phyloP scores from a whole-genome alignment of 306 rosid genomes.

The Pachyrhizus erosus region DNA sequence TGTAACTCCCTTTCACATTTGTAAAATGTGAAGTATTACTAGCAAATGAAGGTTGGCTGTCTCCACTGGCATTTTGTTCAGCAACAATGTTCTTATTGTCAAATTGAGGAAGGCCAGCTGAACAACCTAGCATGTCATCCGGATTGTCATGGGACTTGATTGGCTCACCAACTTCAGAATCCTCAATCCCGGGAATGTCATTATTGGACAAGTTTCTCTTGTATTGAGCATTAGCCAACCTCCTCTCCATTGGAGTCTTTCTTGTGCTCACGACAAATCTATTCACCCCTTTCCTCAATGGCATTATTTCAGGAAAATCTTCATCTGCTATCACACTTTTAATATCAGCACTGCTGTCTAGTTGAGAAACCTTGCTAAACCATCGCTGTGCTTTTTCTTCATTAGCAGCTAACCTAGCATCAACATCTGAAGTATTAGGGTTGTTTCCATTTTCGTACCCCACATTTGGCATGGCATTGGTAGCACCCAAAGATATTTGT shows the following conservation, averaged over 20 bases:
- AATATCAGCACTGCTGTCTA: constrained; percentile 68
- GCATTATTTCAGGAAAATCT: constrained; percentile 98
- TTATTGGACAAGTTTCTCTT: constrained; percentile 60
- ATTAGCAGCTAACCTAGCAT: constrained; percentile 74
- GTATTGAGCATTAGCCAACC: constrained; percentile 68
- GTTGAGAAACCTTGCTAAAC: constrained; percentile 92
- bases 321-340: constrained; percentile 63
- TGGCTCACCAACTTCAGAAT: constrained; percentile 36
- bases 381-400: constrained; percentile 94
- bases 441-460: constrained; percentile 53
- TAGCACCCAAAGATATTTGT: constrained; percentile 50
- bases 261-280: constrained; percentile 95
- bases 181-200: constrained; percentile 43
- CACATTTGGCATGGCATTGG: constrained; percentile 40
- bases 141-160: constrained; percentile 41
- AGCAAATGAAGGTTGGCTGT: constrained; percentile 32
- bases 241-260: constrained; percentile 84
- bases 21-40: constrained; percentile 43
- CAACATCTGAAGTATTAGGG: constrained; percentile 49
- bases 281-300: constrained; percentile 90
- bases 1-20: constrained; percentile 45
- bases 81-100: constrained; percentile 36
- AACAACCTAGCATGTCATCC: constrained; percentile 50
- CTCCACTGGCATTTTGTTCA: constrained; percentile 41
- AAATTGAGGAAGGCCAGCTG: constrained; percentile 47